Evolutionary conservation across 257 asterid genomes (phyloP).

Genomic region (Ballota nigra): DNA sequence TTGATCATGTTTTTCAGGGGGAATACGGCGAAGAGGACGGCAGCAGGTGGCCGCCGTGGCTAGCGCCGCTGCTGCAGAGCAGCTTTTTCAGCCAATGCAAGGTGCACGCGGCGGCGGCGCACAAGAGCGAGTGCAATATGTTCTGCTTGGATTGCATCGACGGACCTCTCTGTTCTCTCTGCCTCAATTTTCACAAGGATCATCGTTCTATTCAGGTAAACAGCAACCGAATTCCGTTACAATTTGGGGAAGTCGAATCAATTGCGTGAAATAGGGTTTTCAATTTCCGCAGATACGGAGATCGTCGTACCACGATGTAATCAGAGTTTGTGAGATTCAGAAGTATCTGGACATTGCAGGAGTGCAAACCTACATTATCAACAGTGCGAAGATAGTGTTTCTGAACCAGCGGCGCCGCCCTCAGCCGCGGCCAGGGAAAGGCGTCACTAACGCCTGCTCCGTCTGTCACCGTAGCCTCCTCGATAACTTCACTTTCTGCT

Average conservation of each 20-base stretch:
- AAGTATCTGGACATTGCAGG: slow-evolving; percentile 59
- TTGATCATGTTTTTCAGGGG: slow-evolving; percentile 19
- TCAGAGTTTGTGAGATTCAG: slow-evolving; percentile 69
- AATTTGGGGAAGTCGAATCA: neutral
- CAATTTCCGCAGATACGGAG: slow-evolving; percentile 53
- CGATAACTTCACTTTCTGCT: slow-evolving; percentile 66
- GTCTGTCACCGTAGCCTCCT: slow-evolving; percentile 75
- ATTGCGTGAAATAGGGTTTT: neutral
- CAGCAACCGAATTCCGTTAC: neutral
- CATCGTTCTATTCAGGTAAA: slow-evolving; percentile 74
- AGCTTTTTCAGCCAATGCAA: slow-evolving; percentile 79
- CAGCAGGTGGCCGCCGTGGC: slow-evolving; percentile 65
- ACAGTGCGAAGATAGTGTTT: slow-evolving; percentile 72
- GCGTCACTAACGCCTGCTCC: slow-evolving; percentile 57
- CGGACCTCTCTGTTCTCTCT: slow-evolving; percentile 76
- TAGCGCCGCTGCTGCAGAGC: slow-evolving; percentile 62
- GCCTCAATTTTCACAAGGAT: slow-evolving; percentile 64
- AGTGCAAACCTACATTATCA: slow-evolving; percentile 71
- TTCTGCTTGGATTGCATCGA: slow-evolving; percentile 74
- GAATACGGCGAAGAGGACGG: neutral
- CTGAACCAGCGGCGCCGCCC: slow-evolving; percentile 70
- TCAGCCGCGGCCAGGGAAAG: slow-evolving; percentile 68
- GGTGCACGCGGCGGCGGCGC: slow-evolving; percentile 74
- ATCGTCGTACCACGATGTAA: slow-evolving; percentile 76
- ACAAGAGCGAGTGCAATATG: slow-evolving; percentile 94